Base-by-base conservation (phyloP, 495 filamentous ascomycete genomes). In the Cairneyella variabilis region DNA sequence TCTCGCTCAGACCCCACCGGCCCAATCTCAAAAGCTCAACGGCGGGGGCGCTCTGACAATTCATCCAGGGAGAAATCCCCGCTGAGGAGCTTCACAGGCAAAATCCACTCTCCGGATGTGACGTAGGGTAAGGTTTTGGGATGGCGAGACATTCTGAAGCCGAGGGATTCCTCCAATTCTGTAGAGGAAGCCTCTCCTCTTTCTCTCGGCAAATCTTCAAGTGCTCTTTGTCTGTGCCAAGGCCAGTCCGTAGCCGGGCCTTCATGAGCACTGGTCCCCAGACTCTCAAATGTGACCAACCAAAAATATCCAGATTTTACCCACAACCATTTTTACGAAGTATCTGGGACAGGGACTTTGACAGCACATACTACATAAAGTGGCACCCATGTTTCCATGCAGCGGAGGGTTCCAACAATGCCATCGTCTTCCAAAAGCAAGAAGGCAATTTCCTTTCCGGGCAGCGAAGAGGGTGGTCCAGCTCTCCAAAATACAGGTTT, bases 311-410 rank as follows among this genome's bases (percentile, higher is more conserved):
- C n/a, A n/a, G 38, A 41, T 21, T 3, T 41, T 42, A 42, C 43
- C 47, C 20, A 54, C 42, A 47, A 27, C 43, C 22, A 34, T 30
- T 14, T 40, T 2, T 14, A 18, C 23, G 22, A n/a, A n/a, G n/a
- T n/a, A n/a, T n/a, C n/a, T n/a, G n/a, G 22, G 25, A 42, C 52
- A 34, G 22, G 41, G 17, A 28, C 47, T 48, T 47, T 54, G 52
- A 54, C 52, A 54, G 43, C 52, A 42, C 52, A 54, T 47, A 25
- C 20, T n/a, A n/a, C n/a, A n/a, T n/a, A n/a, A n/a, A n/a, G n/a
- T n/a, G n/a, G n/a, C n/a, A n/a, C n/a, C n/a, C n/a, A 48, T 28
- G 32, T 14, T 23, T 48, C 52, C 26, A 47, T 39, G 12, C 42
- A 40, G 32, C 21, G 26, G 14, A 7, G 22, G 16, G 12, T 52